These are phyloP conservation scores for Sequoia sempervirens DNA, from an alignment of 75 land plant genomes.

Conservation along the genomic window DNA sequence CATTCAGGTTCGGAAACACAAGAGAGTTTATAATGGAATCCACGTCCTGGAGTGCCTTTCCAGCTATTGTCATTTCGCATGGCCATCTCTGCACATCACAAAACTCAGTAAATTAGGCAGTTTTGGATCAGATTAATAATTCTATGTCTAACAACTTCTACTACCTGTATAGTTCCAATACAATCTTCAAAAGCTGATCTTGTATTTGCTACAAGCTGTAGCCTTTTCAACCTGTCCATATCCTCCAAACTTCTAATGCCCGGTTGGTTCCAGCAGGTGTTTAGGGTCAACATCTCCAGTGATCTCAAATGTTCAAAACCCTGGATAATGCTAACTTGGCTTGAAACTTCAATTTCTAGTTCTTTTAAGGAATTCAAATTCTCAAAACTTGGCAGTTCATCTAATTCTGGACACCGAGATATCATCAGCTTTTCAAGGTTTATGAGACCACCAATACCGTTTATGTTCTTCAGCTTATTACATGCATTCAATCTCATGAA, in stretches of 20 bases:
- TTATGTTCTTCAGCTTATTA: not conserved
- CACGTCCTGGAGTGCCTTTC: not conserved
- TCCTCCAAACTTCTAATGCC: not conserved
- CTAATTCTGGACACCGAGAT: not conserved
- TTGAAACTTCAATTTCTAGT: not conserved
- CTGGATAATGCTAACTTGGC: not conserved
- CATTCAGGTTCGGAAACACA: not conserved
- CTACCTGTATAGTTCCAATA: not conserved
- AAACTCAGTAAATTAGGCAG: not conserved
- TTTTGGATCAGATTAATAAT: not conserved
- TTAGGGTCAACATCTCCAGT: not conserved
- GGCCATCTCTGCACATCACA: not conserved
- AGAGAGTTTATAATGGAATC: not conserved
- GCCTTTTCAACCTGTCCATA: not conserved
- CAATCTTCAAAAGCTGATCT: not conserved
- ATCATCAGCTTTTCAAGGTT: not conserved
- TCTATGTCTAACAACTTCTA: not conserved
- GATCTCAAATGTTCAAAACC: not conserved
- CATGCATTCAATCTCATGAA: not conserved
- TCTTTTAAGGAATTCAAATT: not conserved
- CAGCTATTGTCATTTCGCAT: not conserved
- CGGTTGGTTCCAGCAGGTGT: not conserved
- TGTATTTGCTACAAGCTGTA: not conserved
- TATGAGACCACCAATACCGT: not conserved
- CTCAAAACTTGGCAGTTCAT: not conserved